Conservation (phyloP, 176 grass and related monocot genomes). For the Phragmites australis region DNA sequence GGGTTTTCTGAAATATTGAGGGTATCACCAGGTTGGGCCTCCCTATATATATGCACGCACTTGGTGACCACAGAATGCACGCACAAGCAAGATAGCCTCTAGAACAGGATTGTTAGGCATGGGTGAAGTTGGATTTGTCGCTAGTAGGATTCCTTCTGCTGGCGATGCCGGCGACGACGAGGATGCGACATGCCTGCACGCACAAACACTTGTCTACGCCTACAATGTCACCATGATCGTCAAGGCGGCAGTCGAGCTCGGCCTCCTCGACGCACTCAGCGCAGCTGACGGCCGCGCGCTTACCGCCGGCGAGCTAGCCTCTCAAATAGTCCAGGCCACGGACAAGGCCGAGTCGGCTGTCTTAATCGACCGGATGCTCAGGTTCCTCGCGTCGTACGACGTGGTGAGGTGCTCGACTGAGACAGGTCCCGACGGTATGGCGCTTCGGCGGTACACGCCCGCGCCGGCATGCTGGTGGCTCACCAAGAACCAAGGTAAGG, state of each 20-base stretch:
- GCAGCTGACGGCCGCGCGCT: background rate
- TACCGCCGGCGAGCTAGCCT: slow-evolving; percentile 28
- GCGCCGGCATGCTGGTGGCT: slow-evolving; percentile 50
- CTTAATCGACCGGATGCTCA: slow-evolving; percentile 45
- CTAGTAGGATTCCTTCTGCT: no score
- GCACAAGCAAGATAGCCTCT: no score
- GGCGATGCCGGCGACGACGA: background rate
- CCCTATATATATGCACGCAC: no score
- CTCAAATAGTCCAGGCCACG: background rate
- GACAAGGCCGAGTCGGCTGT: background rate
- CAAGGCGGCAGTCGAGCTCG: slow-evolving; percentile 12
- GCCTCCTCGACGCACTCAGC: slow-evolving; percentile 30
- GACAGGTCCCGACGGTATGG: background rate
- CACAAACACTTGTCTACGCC: background rate
- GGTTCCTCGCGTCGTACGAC: slow-evolving; percentile 39
- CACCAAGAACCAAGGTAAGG: slow-evolving; percentile 31
- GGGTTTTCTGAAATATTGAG: no score
- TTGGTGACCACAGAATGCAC: no score
- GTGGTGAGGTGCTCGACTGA: slow-evolving; percentile 28
- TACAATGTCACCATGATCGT: slow-evolving; percentile 29
- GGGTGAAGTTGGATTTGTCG: background rate
- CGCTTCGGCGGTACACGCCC: slow-evolving; percentile 9
- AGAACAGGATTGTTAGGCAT: background rate
- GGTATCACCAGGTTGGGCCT: no score
- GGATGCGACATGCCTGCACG: background rate